Conservation (phyloP, 140 eudicot species). For the Erigeron philadelphicus region DNA sequence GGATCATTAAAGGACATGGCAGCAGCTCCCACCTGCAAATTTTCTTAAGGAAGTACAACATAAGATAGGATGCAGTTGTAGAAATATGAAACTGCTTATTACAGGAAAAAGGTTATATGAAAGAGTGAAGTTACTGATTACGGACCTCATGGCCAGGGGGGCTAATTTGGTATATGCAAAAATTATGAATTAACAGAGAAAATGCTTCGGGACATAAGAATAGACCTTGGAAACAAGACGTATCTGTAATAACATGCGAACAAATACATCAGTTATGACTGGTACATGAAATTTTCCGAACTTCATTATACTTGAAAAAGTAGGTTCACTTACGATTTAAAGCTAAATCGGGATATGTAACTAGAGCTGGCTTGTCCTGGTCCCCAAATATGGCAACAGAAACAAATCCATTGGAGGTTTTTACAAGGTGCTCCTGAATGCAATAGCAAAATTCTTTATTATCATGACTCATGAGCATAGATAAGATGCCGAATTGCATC, state of each 20-base stretch:
- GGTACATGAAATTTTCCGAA: conserved; percentile 4
- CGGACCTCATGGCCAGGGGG: conserved; percentile 99
- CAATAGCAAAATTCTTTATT: conserved; percentile 18
- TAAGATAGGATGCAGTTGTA: conserved; percentile 31
- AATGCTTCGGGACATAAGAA: conserved; percentile 88
- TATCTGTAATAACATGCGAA: conserved; percentile 42
- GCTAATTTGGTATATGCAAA: conserved; percentile 81
- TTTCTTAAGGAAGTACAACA: conserved; percentile 40
- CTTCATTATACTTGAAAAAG: conserved; percentile 2
- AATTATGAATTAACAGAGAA: conserved; percentile 78
- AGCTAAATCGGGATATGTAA: conserved; percentile 90
- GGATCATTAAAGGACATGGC: conserved; percentile 46
- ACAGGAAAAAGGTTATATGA: neutral
- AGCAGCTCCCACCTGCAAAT: conserved; percentile 82
- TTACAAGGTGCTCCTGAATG: conserved; percentile 72
- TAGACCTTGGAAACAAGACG: conserved; percentile 90
- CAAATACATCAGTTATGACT: neutral
- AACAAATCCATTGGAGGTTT: conserved; percentile 69
- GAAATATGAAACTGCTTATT: neutral
- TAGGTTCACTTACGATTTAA: conserved; percentile 58
- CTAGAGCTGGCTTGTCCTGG: conserved; percentile 81
- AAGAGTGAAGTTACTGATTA: conserved; percentile 20
- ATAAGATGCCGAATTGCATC: neutral
- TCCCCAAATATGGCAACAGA: conserved; percentile 80
- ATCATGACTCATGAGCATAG: conserved; percentile 4